Evolutionary conservation across 192 early-diverging fungal genomes (phyloP), one percentile per base, ranked within the genome.

Genomic region (Bifiguratus adelaidae): DNA sequence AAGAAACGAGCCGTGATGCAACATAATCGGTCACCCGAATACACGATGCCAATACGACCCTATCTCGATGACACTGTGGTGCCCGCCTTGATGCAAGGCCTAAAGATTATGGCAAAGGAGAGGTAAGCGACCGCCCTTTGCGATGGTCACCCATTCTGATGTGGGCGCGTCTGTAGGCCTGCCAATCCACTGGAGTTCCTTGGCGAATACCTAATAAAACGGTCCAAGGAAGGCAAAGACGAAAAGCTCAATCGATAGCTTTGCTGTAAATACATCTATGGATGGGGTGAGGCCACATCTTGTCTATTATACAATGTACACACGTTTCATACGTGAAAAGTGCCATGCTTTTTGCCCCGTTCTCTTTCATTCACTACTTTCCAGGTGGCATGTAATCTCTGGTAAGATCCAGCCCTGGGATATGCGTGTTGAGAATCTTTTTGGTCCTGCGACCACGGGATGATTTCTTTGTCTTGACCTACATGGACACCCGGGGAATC

Each of bases 381-480:
- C n/a, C n/a, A n/a, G n/a, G n/a, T n/a, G 60, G 60, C 9, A 73
- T 71, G 51, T 79, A 82, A 56, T 85, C 82, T 55, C 80, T 83
- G 7, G 85, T 81, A 6, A 88, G 55, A 68, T 86, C 82, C 26
- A 86, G 69, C 28, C 70, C 76, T 24, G 67, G 65, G 65, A 89
- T 68, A 56, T 89, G 86, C 21, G 82, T 86, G 48, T 89, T 89
- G 2, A 80, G 85, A 46, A 86, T 82, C 53, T 85, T 83, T 37
- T 81, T 76, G 47, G 77, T 84, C 23, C 85, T 63, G 51, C 73
- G 71, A 13, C 73, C 36, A 16, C 69, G 56, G 48, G 84, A 84
- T 26, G 61, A 57, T 45, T 63, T 53, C 56, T 82, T 82, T 12
- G 61, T 66, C 9, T 73, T 76, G 16, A 54, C 16, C 52, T 77